Percentiles rank a stretch among this genome's conserved stretches.
Conservation (phyloP, 345 rosid genomes). For the Gossypium australe region DNA sequence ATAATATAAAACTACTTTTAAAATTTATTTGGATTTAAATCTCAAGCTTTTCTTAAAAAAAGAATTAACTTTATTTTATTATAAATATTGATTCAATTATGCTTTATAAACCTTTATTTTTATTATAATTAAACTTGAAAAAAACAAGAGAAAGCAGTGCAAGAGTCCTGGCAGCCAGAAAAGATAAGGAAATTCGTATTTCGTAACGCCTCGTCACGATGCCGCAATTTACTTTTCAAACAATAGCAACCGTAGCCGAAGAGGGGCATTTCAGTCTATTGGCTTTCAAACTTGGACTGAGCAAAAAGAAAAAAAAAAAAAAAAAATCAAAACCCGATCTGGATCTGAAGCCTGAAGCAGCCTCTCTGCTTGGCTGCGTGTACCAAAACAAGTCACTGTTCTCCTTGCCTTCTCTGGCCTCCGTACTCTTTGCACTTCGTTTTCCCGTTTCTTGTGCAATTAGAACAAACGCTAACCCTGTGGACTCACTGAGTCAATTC, state of each 20-base stretch:
- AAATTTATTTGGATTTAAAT: too few species aligned
- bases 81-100: too few species aligned
- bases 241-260: neutral
- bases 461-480: neutral
- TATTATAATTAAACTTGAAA: neutral
- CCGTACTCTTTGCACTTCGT: neutral
- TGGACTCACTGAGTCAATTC: slow-evolving; percentile 14
- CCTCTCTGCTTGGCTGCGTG: neutral
- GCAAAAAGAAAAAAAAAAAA: neutral
- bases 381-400: neutral
- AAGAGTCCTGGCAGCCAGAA: neutral
- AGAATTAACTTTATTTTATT: too few species aligned
- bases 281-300: slow-evolving; percentile 18
- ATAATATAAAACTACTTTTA: too few species aligned
- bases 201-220: neutral
- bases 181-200: neutral
- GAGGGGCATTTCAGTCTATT: slow-evolving; percentile 32
- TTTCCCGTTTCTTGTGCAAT: neutral
- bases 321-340: slow-evolving; percentile 31
- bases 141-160: neutral
- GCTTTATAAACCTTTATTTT: too few species aligned
- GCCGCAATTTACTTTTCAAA: neutral
- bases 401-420: neutral
- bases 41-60: too few species aligned
- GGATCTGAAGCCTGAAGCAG: slow-evolving; percentile 24